A percentile compares a stretch with the other conserved stretches of the same genome.
Evolutionary conservation across 805 yeast species (phyloP).

Genomic region (Sugiyamaella smithiae): DNA sequence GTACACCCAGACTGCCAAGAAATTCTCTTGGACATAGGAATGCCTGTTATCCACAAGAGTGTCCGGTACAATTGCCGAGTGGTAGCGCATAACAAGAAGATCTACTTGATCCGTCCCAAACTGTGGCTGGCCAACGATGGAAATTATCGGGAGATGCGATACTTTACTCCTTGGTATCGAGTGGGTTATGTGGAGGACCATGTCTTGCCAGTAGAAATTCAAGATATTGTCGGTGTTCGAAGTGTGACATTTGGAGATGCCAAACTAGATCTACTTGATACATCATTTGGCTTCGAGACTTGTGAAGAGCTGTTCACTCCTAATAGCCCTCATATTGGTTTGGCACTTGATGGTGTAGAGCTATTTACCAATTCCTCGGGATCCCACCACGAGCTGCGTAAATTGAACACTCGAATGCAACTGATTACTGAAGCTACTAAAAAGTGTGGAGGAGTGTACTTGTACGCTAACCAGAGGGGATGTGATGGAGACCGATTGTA

Average conservation of each 20-base stretch:
- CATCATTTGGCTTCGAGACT: constrained; percentile 94
- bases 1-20: constrained; percentile 65
- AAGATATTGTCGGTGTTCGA: constrained; percentile 51
- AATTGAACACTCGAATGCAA: constrained; percentile 77
- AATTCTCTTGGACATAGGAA: constrained; percentile 84
- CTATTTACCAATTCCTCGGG: constrained; percentile 95
- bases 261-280: constrained; percentile 75
- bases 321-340: constrained; percentile 85
- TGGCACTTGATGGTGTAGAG: constrained; percentile 96
- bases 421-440: constrained; percentile 89
- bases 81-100: constrained; percentile 72
- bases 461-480: constrained; percentile 93
- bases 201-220: constrained; percentile 67
- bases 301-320: constrained; percentile 98
- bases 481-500: constrained; percentile 97
- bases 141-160: constrained; percentile 96
- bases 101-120: constrained; percentile 87
- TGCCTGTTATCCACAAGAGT: constrained; percentile 87
- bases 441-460: constrained; percentile 93
- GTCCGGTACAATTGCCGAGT: constrained; percentile 91
- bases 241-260: constrained; percentile 88
- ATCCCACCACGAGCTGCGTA: constrained; percentile 94
- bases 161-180: constrained; percentile 91
- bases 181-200: constrained; percentile 71
- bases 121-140: constrained; percentile 95